Percentiles rank a stretch among this genome's conserved stretches.
These are phyloP conservation scores for Claviceps sp. DNA, from an alignment of 2,329 filamentous ascomycete genomes.

Conservation along the genomic window DNA sequence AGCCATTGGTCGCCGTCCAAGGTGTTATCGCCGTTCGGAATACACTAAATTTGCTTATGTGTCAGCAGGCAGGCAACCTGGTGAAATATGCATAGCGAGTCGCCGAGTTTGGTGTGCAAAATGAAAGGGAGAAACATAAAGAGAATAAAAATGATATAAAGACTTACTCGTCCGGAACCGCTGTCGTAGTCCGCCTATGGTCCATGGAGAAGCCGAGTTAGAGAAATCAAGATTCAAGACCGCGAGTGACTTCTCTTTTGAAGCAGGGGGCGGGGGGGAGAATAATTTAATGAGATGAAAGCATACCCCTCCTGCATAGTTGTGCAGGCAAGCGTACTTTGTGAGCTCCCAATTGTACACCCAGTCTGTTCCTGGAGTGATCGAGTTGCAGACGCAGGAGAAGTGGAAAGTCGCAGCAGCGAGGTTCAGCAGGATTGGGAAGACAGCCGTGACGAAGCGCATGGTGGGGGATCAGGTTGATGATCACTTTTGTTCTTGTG, in stretches of 20 bases:
- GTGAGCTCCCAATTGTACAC: background rate
- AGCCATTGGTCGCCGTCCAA: background rate
- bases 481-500: too few species aligned
- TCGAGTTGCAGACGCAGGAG: background rate
- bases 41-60: background rate
- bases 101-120: background rate
- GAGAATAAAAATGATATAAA: too few species aligned
- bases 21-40: background rate
- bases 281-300: background rate
- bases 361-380: background rate
- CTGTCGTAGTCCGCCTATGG: background rate
- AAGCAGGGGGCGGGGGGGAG: background rate
- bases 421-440: background rate
- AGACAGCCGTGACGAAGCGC: background rate
- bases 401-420: conserved; percentile 11
- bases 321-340: background rate
- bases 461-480: background rate
- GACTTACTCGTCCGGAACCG: background rate
- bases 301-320: background rate
- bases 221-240: background rate
- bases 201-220: background rate
- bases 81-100: background rate
- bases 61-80: background rate
- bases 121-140: background rate
- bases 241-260: background rate